Conservation (phyloP, 306 rosid genomes). For the Carpinus fangiana region DNA sequence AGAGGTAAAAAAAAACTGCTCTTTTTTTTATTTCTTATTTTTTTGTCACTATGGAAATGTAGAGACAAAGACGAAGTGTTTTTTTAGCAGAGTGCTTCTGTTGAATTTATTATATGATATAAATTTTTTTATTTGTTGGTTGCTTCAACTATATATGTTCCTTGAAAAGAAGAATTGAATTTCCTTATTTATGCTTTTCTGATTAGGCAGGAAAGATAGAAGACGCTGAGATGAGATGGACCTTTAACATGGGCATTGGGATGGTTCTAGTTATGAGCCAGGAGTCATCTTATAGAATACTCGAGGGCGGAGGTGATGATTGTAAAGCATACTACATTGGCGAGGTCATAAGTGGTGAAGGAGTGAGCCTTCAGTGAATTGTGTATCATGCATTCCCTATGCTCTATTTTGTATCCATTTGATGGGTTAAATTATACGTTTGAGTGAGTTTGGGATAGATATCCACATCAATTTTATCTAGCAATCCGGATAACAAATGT, state of each 20-base stretch:
- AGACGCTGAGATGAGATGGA: slow-evolving; percentile 74
- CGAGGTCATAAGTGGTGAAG: slow-evolving; percentile 60
- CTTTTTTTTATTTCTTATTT: too few species aligned
- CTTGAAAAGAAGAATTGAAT: background rate
- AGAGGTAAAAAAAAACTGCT: slow-evolving; percentile 55
- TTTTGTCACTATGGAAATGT: too few species aligned
- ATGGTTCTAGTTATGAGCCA: slow-evolving; percentile 82
- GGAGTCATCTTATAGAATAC: slow-evolving; percentile 52
- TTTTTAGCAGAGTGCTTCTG: too few species aligned
- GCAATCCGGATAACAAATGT: too few species aligned
- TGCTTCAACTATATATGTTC: background rate
- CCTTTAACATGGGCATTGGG: slow-evolving; percentile 91
- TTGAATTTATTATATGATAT: background rate
- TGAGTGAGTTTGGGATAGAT: background rate
- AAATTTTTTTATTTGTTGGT: background rate
- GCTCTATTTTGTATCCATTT: too few species aligned
- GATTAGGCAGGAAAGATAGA: slow-evolving; percentile 71
- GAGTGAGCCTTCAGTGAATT: slow-evolving; percentile 47
- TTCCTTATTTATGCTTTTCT: slow-evolving; percentile 15
- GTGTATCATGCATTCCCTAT: background rate
- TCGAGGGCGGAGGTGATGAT: slow-evolving; percentile 34
- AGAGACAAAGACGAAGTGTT: too few species aligned
- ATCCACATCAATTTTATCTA: too few species aligned
- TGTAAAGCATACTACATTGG: slow-evolving; percentile 59
- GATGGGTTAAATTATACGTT: too few species aligned